Percentiles rank a stretch among this genome's conserved stretches.
phyloP scores from a whole-genome alignment of 2,329 filamentous ascomycete species.

The Elsinoe ampelina region DNA sequence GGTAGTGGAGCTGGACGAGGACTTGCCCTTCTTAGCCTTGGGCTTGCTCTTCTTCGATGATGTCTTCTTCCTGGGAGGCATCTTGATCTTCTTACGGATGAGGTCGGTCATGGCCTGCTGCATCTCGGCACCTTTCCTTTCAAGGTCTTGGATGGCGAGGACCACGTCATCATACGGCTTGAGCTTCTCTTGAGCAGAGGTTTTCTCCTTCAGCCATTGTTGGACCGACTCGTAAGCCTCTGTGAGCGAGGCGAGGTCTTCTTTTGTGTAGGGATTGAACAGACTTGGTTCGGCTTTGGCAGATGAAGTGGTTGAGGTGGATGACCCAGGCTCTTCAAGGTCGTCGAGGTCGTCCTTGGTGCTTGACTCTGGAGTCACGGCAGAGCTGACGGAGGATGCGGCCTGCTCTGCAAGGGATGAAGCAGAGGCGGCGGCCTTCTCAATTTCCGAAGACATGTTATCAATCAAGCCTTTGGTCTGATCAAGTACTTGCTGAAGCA shows the following conservation, averaged over 20 bases:
- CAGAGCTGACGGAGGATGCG: conserved; percentile 34
- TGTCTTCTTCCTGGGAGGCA: conserved; percentile 31
- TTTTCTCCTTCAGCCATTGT: conserved; percentile 66
- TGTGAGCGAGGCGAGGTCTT: conserved; percentile 60
- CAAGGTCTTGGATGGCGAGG: conserved; percentile 62
- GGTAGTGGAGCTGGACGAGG: conserved; percentile 15
- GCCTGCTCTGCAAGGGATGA: conserved; percentile 41
- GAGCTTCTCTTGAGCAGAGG: conserved; percentile 62
- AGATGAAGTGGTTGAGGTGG: conserved; percentile 32
- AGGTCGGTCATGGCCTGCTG: conserved; percentile 61
- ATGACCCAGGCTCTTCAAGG: conserved; percentile 63
- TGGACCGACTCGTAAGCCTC: conserved; percentile 52
- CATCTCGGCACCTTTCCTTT: conserved; percentile 59
- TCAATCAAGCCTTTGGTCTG: conserved; percentile 62
- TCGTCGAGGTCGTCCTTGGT: conserved; percentile 54
- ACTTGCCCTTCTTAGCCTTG: conserved; percentile 28
- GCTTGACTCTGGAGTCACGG: conserved; percentile 40
- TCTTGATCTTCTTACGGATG: conserved; percentile 56
- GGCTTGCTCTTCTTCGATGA: conserved; percentile 25
- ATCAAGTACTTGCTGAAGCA: conserved; percentile 60
- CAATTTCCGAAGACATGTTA: conserved; percentile 62
- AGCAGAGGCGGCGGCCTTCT: conserved; percentile 43
- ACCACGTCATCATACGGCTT: conserved; percentile 62
- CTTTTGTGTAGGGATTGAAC: conserved; percentile 49
- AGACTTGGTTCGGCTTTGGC: conserved; percentile 18